Evolutionary conservation across 1,139 yeast genomes (phyloP).

Genomic region (Eremothecium sinecaudum): DNA sequence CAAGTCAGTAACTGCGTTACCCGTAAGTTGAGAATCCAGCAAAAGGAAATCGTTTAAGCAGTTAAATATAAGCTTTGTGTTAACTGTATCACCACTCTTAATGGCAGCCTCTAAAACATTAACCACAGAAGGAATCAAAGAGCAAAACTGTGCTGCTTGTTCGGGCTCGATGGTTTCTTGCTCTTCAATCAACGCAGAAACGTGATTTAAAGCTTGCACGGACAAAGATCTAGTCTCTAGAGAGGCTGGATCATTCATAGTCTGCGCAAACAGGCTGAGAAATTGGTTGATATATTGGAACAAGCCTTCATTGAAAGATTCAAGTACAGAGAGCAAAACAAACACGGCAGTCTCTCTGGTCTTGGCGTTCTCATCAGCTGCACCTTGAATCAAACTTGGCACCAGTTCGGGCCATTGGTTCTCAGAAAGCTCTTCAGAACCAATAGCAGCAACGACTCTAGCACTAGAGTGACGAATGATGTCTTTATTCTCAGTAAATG

Average conservation of each 20-base stretch:
- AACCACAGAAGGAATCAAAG: constrained; percentile 71
- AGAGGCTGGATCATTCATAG: constrained; percentile 58
- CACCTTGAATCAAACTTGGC: constrained; percentile 60
- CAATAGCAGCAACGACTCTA: constrained; percentile 81
- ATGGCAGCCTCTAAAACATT: constrained; percentile 72
- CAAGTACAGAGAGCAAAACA: constrained; percentile 68
- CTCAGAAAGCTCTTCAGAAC: constrained; percentile 57
- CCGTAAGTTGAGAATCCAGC: constrained; percentile 68
- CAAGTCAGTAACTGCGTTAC: constrained; percentile 63
- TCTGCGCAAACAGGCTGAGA: constrained; percentile 55
- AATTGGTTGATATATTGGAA: constrained; percentile 56
- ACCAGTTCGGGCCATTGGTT: constrained; percentile 72
- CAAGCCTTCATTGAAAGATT: constrained; percentile 59
- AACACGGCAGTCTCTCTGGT: constrained; percentile 80
- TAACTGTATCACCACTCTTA: constrained; percentile 57
- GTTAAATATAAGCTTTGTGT: constrained; percentile 70
- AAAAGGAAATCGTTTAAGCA: constrained; percentile 73
- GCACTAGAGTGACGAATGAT: constrained; percentile 82
- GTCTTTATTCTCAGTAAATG: constrained; percentile 57
- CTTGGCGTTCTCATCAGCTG: constrained; percentile 50
- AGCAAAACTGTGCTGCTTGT: constrained; percentile 51
- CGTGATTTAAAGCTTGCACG: constrained; percentile 69
- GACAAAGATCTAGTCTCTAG: constrained; percentile 74
- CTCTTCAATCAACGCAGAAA: constrained; percentile 59
- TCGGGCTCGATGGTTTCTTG: constrained; percentile 40